These are phyloP conservation scores for Podospora conica DNA, from an alignment of 495 filamentous ascomycete genomes.

Conservation along the genomic window DNA sequence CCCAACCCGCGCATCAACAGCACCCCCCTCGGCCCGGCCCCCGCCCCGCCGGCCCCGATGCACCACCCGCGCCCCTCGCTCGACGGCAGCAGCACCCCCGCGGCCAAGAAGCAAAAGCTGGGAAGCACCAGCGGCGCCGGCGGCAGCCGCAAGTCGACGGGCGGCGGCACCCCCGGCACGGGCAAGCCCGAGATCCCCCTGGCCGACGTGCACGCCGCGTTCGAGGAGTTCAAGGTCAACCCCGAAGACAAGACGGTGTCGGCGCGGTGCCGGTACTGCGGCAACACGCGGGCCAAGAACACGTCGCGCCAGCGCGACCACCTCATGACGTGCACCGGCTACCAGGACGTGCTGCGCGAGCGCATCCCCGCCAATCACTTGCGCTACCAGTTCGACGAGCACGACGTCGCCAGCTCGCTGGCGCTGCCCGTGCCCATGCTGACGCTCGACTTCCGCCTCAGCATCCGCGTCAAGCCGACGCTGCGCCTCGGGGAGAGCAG, in stretches of 20 bases:
- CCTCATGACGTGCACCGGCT: constrained; percentile 21
- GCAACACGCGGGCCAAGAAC: constrained; percentile 27
- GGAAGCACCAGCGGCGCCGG: not conserved
- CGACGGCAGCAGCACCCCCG: constrained; percentile 21
- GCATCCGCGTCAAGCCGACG: constrained; percentile 28
- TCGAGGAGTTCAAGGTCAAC: constrained; percentile 27
- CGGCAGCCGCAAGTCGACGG: not conserved
- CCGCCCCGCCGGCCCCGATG: not conserved
- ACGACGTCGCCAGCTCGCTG: constrained; percentile 25
- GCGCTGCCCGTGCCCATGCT: constrained; percentile 22
- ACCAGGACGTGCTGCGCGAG: constrained; percentile 22
- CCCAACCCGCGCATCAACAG: constrained; percentile 29
- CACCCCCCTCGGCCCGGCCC: not conserved
- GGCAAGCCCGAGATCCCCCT: constrained; percentile 22
- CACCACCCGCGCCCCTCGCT: constrained; percentile 14
- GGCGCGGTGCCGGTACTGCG: constrained; percentile 23
- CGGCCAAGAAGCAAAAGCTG: constrained; percentile 26
- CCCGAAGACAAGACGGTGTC: constrained; percentile 26
- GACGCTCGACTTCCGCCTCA: constrained; percentile 27
- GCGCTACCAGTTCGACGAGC: constrained; percentile 26
- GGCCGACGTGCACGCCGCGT: constrained; percentile 26
- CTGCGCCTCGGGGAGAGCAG: constrained; percentile 17
- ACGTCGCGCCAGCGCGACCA: constrained; percentile 30
- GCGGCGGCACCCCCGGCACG: not conserved
- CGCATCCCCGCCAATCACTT: constrained; percentile 27